Percentiles rank a stretch among this genome's conserved stretches.
Conservation (phyloP, 768 basidiomycete genomes). For the Butyriboletus loyo region DNA sequence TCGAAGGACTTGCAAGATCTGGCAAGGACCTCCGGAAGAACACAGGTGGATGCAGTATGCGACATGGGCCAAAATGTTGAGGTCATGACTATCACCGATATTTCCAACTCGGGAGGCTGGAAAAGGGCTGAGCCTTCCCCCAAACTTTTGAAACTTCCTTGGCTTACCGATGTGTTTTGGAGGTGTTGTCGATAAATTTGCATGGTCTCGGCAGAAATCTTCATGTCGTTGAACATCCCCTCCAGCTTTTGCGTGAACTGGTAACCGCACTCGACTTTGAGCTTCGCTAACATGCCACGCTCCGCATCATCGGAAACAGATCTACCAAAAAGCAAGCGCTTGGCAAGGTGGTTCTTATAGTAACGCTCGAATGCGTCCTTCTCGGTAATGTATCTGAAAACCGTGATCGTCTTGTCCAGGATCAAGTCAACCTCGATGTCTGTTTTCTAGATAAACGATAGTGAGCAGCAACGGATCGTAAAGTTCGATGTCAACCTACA, state of each 20-base stretch:
- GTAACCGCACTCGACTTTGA: slow-evolving; percentile 94
- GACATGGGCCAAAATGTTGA: slow-evolving; percentile 95
- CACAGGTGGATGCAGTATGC: slow-evolving; percentile 60
- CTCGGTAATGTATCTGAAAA: slow-evolving; percentile 91
- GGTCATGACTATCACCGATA: slow-evolving; percentile 91
- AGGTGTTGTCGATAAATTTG: slow-evolving; percentile 65
- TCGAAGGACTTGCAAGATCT: slow-evolving; percentile 76
- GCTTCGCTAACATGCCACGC: slow-evolving; percentile 93
- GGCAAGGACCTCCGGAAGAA: slow-evolving; percentile 60
- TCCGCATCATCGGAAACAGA: slow-evolving; percentile 98
- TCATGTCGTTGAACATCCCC: slow-evolving; percentile 99
- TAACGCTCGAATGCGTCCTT: slow-evolving; percentile 98
- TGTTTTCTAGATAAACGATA: slow-evolving; percentile 65
- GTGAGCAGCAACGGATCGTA: neutral
- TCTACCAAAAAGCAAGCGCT: slow-evolving; percentile 80
- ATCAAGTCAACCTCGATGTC: slow-evolving; percentile 87
- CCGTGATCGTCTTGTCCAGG: slow-evolving; percentile 92
- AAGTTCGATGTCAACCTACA: slow-evolving; percentile 44
- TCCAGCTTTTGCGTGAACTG: slow-evolving; percentile 98
- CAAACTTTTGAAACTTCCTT: neutral
- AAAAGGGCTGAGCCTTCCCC: slow-evolving; percentile 8
- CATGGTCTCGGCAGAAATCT: slow-evolving; percentile 79
- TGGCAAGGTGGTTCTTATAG: slow-evolving; percentile 94
- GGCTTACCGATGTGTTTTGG: slow-evolving; percentile 56
- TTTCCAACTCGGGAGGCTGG: slow-evolving; percentile 73